Evolutionary conservation across 2,329 filamentous ascomycete genomes (phyloP), one percentile per base, ranked within the genome.

Genomic region (Niveomyces coronatus): DNA sequence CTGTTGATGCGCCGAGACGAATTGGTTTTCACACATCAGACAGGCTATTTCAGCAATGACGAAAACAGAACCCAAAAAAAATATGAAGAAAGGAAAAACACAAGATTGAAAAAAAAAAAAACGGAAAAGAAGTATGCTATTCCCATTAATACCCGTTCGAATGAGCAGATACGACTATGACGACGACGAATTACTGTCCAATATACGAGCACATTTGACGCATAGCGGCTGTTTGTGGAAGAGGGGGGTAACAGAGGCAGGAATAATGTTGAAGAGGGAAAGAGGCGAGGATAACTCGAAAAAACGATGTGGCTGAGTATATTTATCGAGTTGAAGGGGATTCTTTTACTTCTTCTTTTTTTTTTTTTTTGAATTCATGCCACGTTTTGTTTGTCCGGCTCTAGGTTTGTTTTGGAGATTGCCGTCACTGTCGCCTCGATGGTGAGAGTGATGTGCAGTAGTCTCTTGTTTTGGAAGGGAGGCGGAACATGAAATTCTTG

Each of bases 101-200:
- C 33, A 37, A 29, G 29, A 31, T 39, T 30, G 33, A 34, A 30
- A 31, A 41, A 40, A 40, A 40, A 36, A 41, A 28, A 15, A 14
- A 31, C 16, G 15, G 10, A 31, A 14, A 31, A 31, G 15, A 31
- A 31, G 9, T 40, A 26, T 24, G 24, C 52, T 59, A 62, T 62
- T 61, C 57, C 56, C 55, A 53, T 53, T 62, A 61, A 61, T 61
- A 52, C 51, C 52, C 54, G 54, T 54, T 57, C 55, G 53, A 52
- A 49, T 53, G 51, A 49, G 47, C 51, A 50, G 52, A 52, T 49
- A 56, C 45, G 56, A 58, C 50, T 46, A 46, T 49, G 53, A 54
- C 52, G 51, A 56, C 47, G 45, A 53, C 48, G 49, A 33, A 31
- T 29, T 41, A 35, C 28, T 36, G 29, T 36, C 18, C 33, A 41